A percentile compares a stretch with the other conserved stretches of the same genome.
Conservation (phyloP, 2,329 filamentous ascomycete genomes). For the Amauroascus niger region DNA sequence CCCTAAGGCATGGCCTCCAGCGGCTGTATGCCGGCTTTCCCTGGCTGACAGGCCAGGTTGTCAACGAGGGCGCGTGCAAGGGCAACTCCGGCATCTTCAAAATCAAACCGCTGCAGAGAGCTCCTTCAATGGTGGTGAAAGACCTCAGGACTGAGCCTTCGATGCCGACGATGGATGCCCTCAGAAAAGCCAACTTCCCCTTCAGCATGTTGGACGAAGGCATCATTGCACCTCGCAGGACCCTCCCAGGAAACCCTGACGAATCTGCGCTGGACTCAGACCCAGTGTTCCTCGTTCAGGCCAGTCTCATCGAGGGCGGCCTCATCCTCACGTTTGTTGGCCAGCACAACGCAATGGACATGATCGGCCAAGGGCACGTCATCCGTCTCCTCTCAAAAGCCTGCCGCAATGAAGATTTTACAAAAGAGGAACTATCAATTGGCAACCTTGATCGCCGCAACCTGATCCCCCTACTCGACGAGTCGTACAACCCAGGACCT, state of each 20-base stretch:
- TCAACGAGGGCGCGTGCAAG: constrained; percentile 26
- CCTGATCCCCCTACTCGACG: not conserved
- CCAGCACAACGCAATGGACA: constrained; percentile 45
- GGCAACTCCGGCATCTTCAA: constrained; percentile 30
- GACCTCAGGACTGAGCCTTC: constrained; percentile 33
- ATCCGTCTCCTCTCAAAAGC: constrained; percentile 44
- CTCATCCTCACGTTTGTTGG: constrained; percentile 42
- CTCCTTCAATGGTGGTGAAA: constrained; percentile 17
- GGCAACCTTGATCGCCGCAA: constrained; percentile 40
- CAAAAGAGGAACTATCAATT: constrained; percentile 33
- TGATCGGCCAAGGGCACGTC: constrained; percentile 41
- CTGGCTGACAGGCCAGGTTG: constrained; percentile 41
- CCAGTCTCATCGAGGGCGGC: constrained; percentile 42
- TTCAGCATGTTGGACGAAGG: constrained; percentile 43
- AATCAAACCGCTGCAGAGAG: constrained; percentile 31
- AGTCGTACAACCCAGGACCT: constrained; percentile 13
- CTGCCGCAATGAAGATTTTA: constrained; percentile 40
- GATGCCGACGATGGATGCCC: constrained; percentile 31
- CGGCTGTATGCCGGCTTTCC: constrained; percentile 36
- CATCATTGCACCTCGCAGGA: constrained; percentile 35
- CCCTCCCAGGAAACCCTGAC: constrained; percentile 27
- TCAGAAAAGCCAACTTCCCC: constrained; percentile 37
- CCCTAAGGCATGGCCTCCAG: constrained; percentile 27
- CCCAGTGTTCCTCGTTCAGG: constrained; percentile 42
- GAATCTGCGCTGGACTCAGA: constrained; percentile 13